phyloP scores from a whole-genome alignment of 305 asterid genomes.

The Rubia peregrina region DNA sequence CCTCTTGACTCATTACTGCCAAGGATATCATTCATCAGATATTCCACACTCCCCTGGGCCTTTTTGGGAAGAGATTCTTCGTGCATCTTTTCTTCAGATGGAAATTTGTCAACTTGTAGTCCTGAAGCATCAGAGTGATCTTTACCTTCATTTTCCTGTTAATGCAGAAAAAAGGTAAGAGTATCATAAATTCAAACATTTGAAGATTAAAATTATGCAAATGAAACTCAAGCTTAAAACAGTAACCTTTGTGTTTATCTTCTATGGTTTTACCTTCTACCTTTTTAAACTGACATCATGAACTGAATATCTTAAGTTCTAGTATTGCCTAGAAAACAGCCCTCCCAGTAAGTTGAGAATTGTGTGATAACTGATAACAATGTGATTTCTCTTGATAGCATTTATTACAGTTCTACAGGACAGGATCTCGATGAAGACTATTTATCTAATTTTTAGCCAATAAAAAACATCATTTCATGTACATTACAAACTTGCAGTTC shows the following conservation, averaged over 20 bases:
- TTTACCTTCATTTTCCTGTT: not conserved
- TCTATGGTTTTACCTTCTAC: not conserved
- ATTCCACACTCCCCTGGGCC: not conserved
- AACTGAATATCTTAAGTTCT: not conserved
- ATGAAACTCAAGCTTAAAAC: not conserved
- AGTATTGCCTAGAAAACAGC: not conserved
- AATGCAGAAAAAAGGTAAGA: constrained; percentile 8
- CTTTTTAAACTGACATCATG: not conserved
- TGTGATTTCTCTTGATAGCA: not conserved
- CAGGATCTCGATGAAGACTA: not conserved
- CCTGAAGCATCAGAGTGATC: not conserved
- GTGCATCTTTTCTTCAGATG: not conserved
- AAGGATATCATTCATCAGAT: not conserved
- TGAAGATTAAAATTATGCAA: not conserved
- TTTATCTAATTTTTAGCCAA: not conserved
- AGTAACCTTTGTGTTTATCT: not conserved
- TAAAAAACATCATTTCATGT: not conserved
- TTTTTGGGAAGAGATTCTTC: not conserved
- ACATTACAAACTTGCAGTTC: not conserved
- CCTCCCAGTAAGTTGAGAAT: not conserved
- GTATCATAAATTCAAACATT: not conserved
- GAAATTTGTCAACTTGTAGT: not conserved
- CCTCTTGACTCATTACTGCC: not conserved
- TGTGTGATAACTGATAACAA: not conserved
- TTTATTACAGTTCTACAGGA: not conserved